Conservation (phyloP, 1,284 basidiomycete species). For the Neonothopanus nambi region DNA sequence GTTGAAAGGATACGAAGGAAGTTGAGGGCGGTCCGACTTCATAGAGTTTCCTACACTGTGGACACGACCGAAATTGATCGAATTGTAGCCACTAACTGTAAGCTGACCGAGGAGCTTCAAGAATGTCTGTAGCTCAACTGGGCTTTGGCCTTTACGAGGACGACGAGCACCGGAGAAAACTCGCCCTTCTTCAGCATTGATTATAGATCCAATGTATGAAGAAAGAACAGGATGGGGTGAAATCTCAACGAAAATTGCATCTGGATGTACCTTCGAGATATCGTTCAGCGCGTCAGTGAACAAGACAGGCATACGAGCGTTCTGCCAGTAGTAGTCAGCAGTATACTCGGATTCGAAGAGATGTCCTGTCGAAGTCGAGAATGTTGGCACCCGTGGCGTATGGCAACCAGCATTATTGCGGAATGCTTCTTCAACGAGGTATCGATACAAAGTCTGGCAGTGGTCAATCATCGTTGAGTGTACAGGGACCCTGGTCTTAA, state of each 20-base stretch:
- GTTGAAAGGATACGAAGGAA: conserved; percentile 19
- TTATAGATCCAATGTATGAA: conserved; percentile 26
- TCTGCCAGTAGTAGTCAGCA: conserved; percentile 24
- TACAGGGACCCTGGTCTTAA: conserved; percentile 26
- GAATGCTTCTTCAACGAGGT: conserved; percentile 26
- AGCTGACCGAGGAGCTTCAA: conserved; percentile 24
- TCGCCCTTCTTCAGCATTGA: conserved; percentile 4
- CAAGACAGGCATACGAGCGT: conserved; percentile 23
- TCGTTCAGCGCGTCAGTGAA: conserved; percentile 21
- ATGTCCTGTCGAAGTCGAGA: conserved; percentile 11
- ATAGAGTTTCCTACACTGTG: too few relatives aligned
- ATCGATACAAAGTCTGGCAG: conserved; percentile 26
- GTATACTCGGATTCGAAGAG: background rate
- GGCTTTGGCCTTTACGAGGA: conserved; percentile 25
- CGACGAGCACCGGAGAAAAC: conserved; percentile 16
- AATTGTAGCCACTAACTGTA: conserved; percentile 19
- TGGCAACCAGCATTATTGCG: background rate
- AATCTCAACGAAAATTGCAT: conserved; percentile 28
- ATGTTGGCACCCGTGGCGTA: conserved; percentile 1
- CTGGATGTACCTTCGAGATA: conserved; percentile 5
- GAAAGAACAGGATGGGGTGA: conserved; percentile 34
- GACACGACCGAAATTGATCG: conserved; percentile 16
- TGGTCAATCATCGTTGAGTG: conserved; percentile 36
- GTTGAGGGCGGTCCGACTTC: too few relatives aligned
- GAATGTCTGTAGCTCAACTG: conserved; percentile 13